Evolutionary conservation across 1,284 basidiomycete species (phyloP).

Genomic region (Prillingera fragicola): DNA sequence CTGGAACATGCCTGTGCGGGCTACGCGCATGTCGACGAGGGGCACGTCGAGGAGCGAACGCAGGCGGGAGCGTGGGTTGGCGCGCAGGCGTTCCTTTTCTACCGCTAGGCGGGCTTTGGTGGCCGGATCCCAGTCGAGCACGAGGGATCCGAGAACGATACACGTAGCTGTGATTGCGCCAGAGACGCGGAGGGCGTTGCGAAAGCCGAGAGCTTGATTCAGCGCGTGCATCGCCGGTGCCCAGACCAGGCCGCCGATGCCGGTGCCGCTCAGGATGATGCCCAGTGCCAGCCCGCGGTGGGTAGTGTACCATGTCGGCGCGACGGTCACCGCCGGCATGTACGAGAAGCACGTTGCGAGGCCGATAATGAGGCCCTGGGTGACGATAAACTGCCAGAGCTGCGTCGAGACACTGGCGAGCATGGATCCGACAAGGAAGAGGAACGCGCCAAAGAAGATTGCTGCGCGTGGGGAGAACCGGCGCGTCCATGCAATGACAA

Average conservation of each 20-base stretch:
- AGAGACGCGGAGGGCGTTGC: slow-evolving; percentile 24
- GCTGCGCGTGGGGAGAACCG: slow-evolving; percentile 20
- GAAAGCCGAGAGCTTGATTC: slow-evolving; percentile 21
- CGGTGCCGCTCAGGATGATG: slow-evolving; percentile 32
- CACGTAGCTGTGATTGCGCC: slow-evolving; percentile 17
- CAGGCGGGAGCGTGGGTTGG: not conserved
- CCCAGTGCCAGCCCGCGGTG: slow-evolving; percentile 33
- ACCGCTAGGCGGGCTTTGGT: slow-evolving; percentile 15
- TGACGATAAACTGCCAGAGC: slow-evolving; percentile 33
- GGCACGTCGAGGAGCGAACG: slow-evolving; percentile 17
- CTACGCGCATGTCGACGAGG: slow-evolving; percentile 29
- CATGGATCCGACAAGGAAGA: slow-evolving; percentile 19
- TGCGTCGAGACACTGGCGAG: slow-evolving; percentile 19
- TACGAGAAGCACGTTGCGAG: slow-evolving; percentile 30
- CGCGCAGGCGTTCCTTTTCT: slow-evolving; percentile 6
- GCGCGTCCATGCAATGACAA: slow-evolving; percentile 25
- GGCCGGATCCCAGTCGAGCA: slow-evolving; percentile 29
- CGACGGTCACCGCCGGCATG: slow-evolving; percentile 29
- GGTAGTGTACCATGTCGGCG: slow-evolving; percentile 28
- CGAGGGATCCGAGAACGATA: slow-evolving; percentile 8
- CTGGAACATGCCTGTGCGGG: slow-evolving; percentile 18
- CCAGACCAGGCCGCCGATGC: slow-evolving; percentile 32
- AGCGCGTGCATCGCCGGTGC: slow-evolving; percentile 26
- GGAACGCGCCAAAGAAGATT: slow-evolving; percentile 17
- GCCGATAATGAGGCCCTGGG: slow-evolving; percentile 29